Evolutionary conservation across 345 rosid species (phyloP).

Genomic region (Sisymbrium irio): DNA sequence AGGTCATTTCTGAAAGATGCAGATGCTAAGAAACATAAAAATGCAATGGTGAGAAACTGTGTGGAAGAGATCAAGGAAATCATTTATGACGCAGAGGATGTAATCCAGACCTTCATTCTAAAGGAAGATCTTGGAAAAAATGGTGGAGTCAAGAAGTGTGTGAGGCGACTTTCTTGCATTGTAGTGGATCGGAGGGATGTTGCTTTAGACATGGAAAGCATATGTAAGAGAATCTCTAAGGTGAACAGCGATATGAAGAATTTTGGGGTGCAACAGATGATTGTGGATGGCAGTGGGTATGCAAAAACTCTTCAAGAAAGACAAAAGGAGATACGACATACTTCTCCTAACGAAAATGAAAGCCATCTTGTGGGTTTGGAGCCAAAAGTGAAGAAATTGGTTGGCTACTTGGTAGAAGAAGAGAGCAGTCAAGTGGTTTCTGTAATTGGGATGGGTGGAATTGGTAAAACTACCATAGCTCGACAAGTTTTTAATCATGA

Average conservation of each 20-base stretch:
- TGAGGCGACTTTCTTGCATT: too few species aligned
- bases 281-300: background rate
- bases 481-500: too few species aligned
- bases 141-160: background rate
- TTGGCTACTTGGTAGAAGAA: conserved; percentile 9
- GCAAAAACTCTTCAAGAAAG: background rate
- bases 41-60: conserved; percentile 21
- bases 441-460: conserved; percentile 41
- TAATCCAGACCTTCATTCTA: conserved; percentile 24
- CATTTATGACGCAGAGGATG: conserved; percentile 29
- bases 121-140: background rate
- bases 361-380: background rate
- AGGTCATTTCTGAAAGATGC: conserved; percentile 32
- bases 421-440: conserved; percentile 15
- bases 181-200: too few species aligned
- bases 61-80: conserved; percentile 29
- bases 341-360: conserved; percentile 28
- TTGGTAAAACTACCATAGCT: too few species aligned
- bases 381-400: conserved; percentile 10
- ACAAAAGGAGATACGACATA: conserved; percentile 7
- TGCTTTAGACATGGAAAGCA: too few species aligned
- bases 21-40: conserved; percentile 24
- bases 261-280: too few species aligned
- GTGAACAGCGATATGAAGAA: too few species aligned
- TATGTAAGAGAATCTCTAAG: too few species aligned